phyloP scores from a whole-genome alignment of 805 yeast genomes.

The Schizosaccharomyces lindneri region DNA sequence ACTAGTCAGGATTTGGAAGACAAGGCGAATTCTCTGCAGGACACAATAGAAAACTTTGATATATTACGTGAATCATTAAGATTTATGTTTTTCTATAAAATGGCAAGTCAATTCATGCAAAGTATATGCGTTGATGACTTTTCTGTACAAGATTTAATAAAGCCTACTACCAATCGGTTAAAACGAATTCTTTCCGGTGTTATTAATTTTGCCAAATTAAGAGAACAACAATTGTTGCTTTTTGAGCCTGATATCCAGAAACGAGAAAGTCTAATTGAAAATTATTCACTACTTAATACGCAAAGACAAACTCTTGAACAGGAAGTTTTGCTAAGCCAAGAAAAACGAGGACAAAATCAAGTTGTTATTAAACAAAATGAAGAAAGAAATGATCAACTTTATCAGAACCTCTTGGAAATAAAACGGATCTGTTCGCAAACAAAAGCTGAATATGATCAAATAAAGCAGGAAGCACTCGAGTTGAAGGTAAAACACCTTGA shows the following conservation, averaged over 20 bases:
- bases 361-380: background rate
- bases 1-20: background rate
- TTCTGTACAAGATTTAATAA: slow-evolving; percentile 42
- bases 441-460: background rate
- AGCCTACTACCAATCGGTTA: slow-evolving; percentile 49
- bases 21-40: background rate
- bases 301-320: background rate
- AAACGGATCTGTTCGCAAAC: background rate
- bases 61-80: slow-evolving; percentile 20
- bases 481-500: background rate
- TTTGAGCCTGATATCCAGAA: slow-evolving; percentile 34
- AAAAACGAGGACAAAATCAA: background rate
- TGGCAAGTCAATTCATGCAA: slow-evolving; percentile 5
- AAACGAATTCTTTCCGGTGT: slow-evolving; percentile 53
- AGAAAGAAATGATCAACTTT: background rate
- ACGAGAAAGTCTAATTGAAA: slow-evolving; percentile 15
- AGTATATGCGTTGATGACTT: slow-evolving; percentile 56
- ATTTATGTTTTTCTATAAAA: slow-evolving; percentile 14
- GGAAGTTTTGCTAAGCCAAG: background rate
- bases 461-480: background rate
- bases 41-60: background rate
- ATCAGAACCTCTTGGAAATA: background rate
- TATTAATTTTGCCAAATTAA: slow-evolving; percentile 60
- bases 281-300: background rate
- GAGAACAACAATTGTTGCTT: slow-evolving; percentile 45